Evolutionary conservation across 768 basidiomycete species (phyloP).

Genomic region (Pisolithus sp.): DNA sequence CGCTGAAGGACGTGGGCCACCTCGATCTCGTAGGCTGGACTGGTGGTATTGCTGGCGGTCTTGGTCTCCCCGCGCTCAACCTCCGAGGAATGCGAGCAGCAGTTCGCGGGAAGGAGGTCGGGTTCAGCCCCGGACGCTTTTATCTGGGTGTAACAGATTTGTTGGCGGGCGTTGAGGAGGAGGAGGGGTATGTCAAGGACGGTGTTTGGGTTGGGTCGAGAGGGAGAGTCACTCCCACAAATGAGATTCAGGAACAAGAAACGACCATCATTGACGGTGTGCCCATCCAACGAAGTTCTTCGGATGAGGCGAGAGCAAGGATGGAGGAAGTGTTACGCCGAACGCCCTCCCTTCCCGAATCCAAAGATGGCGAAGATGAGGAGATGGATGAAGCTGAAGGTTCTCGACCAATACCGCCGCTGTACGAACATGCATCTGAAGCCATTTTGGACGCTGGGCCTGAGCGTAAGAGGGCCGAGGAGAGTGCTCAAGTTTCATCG

Average conservation of each 20-base stretch:
- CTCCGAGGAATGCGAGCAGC: conserved; percentile 79
- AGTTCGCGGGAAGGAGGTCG: conserved; percentile 82
- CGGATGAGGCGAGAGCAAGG: conserved; percentile 21
- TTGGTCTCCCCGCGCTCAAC: conserved; percentile 19
- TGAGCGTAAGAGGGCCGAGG: no score
- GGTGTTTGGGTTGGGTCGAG: conserved; percentile 17
- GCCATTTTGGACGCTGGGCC: no score
- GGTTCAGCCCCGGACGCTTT: conserved; percentile 88
- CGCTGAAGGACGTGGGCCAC: conserved; percentile 84
- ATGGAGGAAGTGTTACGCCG: conserved; percentile 22
- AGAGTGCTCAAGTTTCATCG: no score
- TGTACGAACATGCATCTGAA: no score
- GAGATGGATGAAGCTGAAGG: conserved; percentile 1
- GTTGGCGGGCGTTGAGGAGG: conserved; percentile 72
- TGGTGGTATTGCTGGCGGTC: conserved; percentile 23
- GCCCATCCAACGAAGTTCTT: conserved; percentile 8
- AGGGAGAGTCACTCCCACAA: conserved; percentile 7
- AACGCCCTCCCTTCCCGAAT: conserved; percentile 3
- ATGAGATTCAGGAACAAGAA: not conserved
- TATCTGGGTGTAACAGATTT: conserved; percentile 80
- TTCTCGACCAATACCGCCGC: no score
- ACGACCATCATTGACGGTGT: not conserved
- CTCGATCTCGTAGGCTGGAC: conserved; percentile 93
- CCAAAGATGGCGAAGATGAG: not conserved
- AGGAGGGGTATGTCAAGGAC: conserved; percentile 29